These are phyloP conservation scores for Tuctoria greenei DNA, from an alignment of 176 grass and related monocot species.

Conservation along the genomic window DNA sequence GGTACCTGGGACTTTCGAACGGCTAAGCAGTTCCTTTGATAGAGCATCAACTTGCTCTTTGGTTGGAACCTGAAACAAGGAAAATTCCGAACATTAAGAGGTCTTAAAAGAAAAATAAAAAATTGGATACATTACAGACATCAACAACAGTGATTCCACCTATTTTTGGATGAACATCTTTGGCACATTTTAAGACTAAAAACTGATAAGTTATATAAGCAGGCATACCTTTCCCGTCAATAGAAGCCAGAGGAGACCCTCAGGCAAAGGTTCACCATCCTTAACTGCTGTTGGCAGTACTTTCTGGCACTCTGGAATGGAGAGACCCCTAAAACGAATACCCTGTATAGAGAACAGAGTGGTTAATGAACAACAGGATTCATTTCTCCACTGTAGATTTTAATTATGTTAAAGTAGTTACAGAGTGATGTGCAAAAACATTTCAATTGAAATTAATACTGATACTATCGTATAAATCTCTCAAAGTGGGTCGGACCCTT, in stretches of 20 bases:
- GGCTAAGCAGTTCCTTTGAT: constrained; percentile 66
- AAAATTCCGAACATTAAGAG: not conserved
- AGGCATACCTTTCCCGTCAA: constrained; percentile 89
- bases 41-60: constrained; percentile 84
- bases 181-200: not conserved
- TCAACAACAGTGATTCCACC: not conserved
- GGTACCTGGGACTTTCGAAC: constrained; percentile 84
- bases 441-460: constrained; percentile 14
- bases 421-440: not conserved
- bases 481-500: too few species aligned
- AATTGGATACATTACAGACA: not conserved
- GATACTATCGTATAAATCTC: constrained; percentile 14
- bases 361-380: not conserved
- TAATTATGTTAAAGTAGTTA: not conserved
- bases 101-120: not conserved
- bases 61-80: constrained; percentile 72
- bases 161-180: not conserved
- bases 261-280: constrained; percentile 89
- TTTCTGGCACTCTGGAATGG: constrained; percentile 97
- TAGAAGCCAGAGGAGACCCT: constrained; percentile 99
- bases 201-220: not conserved
- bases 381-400: not conserved
- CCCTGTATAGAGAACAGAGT: constrained; percentile 48
- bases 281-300: constrained; percentile 65
- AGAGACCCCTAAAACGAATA: constrained; percentile 95